A percentile compares a stretch with the other conserved stretches of the same genome.
These are phyloP conservation scores for Fusarium domesticum DNA, from an alignment of 2,329 filamentous ascomycete genomes.

Conservation along the genomic window DNA sequence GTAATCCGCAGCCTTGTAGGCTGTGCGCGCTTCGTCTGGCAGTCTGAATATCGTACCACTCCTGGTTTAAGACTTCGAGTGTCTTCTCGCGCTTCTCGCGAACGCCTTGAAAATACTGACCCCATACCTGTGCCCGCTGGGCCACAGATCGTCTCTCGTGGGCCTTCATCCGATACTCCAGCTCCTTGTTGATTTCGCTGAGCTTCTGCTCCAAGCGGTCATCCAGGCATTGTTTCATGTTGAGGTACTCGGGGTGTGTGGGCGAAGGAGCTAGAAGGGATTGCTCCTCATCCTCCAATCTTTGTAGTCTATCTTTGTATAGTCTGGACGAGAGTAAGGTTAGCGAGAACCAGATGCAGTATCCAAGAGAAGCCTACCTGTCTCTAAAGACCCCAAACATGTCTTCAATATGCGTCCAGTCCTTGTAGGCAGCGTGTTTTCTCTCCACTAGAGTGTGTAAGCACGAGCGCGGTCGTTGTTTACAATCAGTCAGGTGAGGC, in stretches of 20 bases:
- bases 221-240: slow-evolving; percentile 84
- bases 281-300: slow-evolving; percentile 68
- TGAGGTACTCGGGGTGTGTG: slow-evolving; percentile 89
- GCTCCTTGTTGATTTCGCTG: slow-evolving; percentile 69
- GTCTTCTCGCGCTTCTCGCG: slow-evolving; percentile 78
- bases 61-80: slow-evolving; percentile 76
- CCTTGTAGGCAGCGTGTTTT: slow-evolving; percentile 76
- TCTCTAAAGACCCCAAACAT: slow-evolving; percentile 86
- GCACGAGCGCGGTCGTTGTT: slow-evolving; percentile 16
- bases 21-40: slow-evolving; percentile 79
- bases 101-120: slow-evolving; percentile 84
- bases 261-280: slow-evolving; percentile 58
- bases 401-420: slow-evolving; percentile 76
- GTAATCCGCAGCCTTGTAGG: slow-evolving; percentile 76
- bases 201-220: slow-evolving; percentile 78
- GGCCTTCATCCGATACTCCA: slow-evolving; percentile 69
- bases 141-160: slow-evolving; percentile 74
- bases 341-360: slow-evolving; percentile 14
- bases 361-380: slow-evolving; percentile 50
- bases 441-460: slow-evolving; percentile 58
- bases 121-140: slow-evolving; percentile 79
- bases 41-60: slow-evolving; percentile 90
- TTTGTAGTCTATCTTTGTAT: slow-evolving; percentile 82
- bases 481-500: slow-evolving; percentile 5
- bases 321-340: slow-evolving; percentile 51